Evolutionary conservation across 108 stramenopile genomes (phyloP), one percentile per base, ranked within the genome.

Genomic region (Mayamaea pseudoterrestris): DNA sequence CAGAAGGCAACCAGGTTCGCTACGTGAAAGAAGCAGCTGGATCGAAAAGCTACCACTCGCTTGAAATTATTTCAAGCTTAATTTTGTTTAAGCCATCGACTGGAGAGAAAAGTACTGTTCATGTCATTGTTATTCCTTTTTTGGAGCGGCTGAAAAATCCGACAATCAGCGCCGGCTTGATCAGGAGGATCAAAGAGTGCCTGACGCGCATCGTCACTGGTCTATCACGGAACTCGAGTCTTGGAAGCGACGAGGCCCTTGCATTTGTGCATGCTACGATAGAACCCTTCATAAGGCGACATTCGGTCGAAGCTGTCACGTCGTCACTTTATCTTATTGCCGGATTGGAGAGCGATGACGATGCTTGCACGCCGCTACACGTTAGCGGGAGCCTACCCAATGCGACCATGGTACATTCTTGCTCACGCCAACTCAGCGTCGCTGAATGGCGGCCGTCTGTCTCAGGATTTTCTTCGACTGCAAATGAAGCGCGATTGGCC

Each of bases 11-110:
- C 2, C 66, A 66, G 37, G 85, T 78, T n/a, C 67, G 80, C 2
- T 65, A 78, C 35, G 80, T 93, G 35, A 85, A 93, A 54, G 91
- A 93, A 51, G 91, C 91, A 16, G 72, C 66, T 42, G 91, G 91
- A 20, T 68, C 71, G 27, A 88, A 88, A 43, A 80, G 85, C 43
- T 62, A 71, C 24, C 69, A 89, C 57, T 84, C 78, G 9, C 35
- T 89, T 29, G 93, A 91, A 68, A 68, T 87, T 24, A 71, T 87
- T 27, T 65, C 69, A 7, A 57, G 52, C 31, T 57, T 70, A 41
- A 59, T 88, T 20, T 17, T 24, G 24, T 90, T 86, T 60, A 64
- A 68, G 41, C 86, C 80, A 23, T 27, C 23, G 25, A 36, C 45
- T 30, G 44, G 55, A 23, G 52, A 55, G 26, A 35, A 32, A 42